Conservation (phyloP, 2,329 filamentous ascomycete genomes). For the Rhinocladiella mackenziei region DNA sequence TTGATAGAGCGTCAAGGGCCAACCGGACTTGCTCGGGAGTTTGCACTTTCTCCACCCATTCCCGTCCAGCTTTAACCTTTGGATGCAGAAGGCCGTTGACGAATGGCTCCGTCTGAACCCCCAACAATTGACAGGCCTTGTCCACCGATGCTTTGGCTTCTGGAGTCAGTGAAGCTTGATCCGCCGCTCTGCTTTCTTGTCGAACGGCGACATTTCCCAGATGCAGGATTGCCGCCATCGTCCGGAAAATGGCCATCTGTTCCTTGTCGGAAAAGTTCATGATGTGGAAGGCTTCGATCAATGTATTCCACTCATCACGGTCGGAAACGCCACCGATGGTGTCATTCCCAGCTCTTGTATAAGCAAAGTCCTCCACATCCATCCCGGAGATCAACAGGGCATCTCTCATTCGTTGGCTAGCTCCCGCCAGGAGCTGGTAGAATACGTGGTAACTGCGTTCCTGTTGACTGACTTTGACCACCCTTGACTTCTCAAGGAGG, state of each 20-base stretch:
- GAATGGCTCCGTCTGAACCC: constrained; percentile 79
- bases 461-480: constrained; percentile 78
- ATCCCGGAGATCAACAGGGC: constrained; percentile 71
- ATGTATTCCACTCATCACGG: constrained; percentile 77
- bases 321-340: constrained; percentile 88
- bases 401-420: constrained; percentile 66
- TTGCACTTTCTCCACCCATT: constrained; percentile 98
- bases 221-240: constrained; percentile 86
- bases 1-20: constrained; percentile 82
- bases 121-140: constrained; percentile 77
- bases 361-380: constrained; percentile 81
- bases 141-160: constrained; percentile 72
- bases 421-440: constrained; percentile 88
- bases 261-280: constrained; percentile 91
- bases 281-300: constrained; percentile 88
- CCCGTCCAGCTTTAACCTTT: constrained; percentile 87
- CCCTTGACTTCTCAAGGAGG: constrained; percentile 93
- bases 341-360: constrained; percentile 87
- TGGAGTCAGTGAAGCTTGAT: constrained; percentile 78
- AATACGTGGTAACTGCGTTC: constrained; percentile 98
- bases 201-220: constrained; percentile 85
- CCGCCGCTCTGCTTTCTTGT: constrained; percentile 84
- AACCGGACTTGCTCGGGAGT: constrained; percentile 94
- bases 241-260: constrained; percentile 76
- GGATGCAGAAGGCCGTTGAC: constrained; percentile 85